Evolutionary conservation across 2,329 filamentous ascomycete genomes (phyloP), one percentile per base, ranked within the genome.

Genomic region (Pseudogymnoascus pannorum): DNA sequence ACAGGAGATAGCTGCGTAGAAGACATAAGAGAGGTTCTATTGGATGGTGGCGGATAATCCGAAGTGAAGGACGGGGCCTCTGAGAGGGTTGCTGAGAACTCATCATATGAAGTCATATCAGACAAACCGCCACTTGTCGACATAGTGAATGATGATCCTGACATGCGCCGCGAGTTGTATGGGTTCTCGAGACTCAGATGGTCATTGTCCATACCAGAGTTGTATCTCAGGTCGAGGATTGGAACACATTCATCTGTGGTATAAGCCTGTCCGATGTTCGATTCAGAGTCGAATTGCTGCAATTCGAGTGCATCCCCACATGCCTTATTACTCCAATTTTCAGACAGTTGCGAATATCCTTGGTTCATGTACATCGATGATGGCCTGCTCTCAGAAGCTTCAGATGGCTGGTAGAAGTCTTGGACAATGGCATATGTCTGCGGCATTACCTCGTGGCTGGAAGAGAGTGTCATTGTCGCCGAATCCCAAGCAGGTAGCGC

Each of bases 101-200:
- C 87, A 62, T 91, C 87, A 70, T 87, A 89, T 3, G 85, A 85
- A 58, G 85, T 80, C 72, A 89, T 83, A 67, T 90, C 87, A 4
- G 86, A 87, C 42, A 88, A 76, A 20, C 79, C 79, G 20, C 86
- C 81, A 42, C 81, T 81, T 0, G 83, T 89, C 14, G 87, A 90
- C 75, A 90, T 81, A 38, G 87, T 88, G 69, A 89, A 88, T 1
- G 87, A 89, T 2, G 87, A 89, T 57, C 87, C 87, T 18, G 87
- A 89, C 78, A 89, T 82, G 64, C 86, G 81, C 63, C 87, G 80
- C 54, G 80, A 78, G 64, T 82, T 80, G 51, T 80, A 73, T n/a
- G 75, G 76, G 60, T 79, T 75, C 40, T 85, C 82, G 63, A 81
- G 78, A 62, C 75, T 76, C 63, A 81, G 68, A 16, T 74, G 65